Conservation (phyloP, 2,329 filamentous ascomycete genomes). For the Aschersonia sp. region DNA sequence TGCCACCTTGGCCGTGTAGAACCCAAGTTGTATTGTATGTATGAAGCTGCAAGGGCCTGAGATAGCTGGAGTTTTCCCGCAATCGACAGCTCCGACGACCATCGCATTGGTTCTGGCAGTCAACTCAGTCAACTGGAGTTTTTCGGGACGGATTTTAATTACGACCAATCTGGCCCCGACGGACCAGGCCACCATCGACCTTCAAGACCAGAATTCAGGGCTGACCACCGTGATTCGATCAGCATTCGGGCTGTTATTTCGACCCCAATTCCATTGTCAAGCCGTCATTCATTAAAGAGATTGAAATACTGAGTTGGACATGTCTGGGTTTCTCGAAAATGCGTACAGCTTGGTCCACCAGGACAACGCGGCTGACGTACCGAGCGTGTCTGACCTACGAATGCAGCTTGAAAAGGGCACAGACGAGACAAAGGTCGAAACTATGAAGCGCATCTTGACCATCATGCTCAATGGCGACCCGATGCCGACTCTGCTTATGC, state of each 20-base stretch:
- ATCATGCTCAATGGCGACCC: constrained; percentile 97
- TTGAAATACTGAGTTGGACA: background rate
- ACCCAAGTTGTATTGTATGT: too few species aligned
- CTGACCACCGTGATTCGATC: background rate
- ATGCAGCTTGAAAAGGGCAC: constrained; percentile 87
- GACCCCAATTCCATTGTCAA: background rate
- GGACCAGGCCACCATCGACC: too few species aligned
- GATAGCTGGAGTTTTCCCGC: too few species aligned
- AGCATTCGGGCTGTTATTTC: background rate
- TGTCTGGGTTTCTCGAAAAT: constrained; percentile 90
- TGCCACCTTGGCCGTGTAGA: background rate
- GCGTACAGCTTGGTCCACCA: constrained; percentile 94
- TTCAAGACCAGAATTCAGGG: too few species aligned
- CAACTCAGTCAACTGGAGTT: too few species aligned
- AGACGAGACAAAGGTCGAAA: constrained; percentile 85
- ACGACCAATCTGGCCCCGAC: too few species aligned
- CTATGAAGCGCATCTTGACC: constrained; percentile 90
- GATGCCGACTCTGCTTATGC: constrained; percentile 92
- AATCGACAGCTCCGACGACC: too few species aligned
- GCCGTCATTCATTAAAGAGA: background rate
- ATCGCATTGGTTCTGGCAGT: too few species aligned
- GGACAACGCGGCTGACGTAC: constrained; percentile 92
- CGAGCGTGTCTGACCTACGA: constrained; percentile 79
- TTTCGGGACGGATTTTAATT: too few species aligned
- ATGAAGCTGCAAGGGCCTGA: too few species aligned